A percentile compares a stretch with the other conserved stretches of the same genome.
Evolutionary conservation across 768 basidiomycete species (phyloP).

Genomic region (Leccinum incarnatum): DNA sequence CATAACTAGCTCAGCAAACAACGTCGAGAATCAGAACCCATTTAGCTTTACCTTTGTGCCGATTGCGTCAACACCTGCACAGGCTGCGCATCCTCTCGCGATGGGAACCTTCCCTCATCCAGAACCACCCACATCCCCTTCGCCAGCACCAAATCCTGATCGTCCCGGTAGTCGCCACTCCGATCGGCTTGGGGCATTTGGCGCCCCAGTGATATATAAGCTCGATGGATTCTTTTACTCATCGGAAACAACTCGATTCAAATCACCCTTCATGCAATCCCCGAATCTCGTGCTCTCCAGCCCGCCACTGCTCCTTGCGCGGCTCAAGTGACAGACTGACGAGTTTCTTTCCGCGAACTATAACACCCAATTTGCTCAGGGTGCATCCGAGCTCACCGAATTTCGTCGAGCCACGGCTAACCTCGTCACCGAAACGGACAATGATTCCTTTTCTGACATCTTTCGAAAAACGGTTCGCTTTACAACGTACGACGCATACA

Average conservation of each 20-base stretch:
- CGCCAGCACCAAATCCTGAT: constrained; percentile 32
- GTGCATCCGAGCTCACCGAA: too few species aligned
- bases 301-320: too few species aligned
- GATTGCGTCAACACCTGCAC: constrained; percentile 51
- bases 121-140: constrained; percentile 35
- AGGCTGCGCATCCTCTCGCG: constrained; percentile 35
- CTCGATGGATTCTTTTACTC: too few species aligned
- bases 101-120: constrained; percentile 37
- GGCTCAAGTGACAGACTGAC: too few species aligned
- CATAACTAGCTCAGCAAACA: constrained; percentile 47
- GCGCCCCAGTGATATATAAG: constrained; percentile 16
- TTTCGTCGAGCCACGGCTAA: too few species aligned
- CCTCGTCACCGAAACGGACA: too few species aligned
- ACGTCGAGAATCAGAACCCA: constrained; percentile 51
- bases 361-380: too few species aligned
- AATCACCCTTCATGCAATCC: background rate
- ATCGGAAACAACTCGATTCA: too few species aligned
- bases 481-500: background rate
- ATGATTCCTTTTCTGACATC: too few species aligned
- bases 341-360: too few species aligned
- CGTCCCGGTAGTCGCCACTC: constrained; percentile 35
- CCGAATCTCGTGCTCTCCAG: too few species aligned
- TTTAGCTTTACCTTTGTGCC: constrained; percentile 54
- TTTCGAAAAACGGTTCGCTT: background rate
- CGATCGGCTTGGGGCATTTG: constrained; percentile 28